Base-by-base conservation (phyloP, 2,329 filamentous ascomycete genomes). In the Chrysosporium keratinophilum region DNA sequence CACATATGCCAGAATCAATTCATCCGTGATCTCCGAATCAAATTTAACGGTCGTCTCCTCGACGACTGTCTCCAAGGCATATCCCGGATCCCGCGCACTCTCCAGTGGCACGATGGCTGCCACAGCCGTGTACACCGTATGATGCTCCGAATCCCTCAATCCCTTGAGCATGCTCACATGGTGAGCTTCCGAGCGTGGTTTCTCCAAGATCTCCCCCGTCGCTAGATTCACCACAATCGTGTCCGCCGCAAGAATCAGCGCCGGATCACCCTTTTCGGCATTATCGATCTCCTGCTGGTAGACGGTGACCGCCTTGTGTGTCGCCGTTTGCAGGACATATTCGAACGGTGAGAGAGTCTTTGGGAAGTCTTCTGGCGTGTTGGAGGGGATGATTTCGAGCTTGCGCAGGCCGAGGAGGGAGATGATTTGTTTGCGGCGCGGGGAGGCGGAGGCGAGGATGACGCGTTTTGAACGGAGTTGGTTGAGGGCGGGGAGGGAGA, bases 11-110 rank as follows among this genome's bases (percentile, higher is more conserved):
- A 88, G 75, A 56, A 97, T 83, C 60, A 95, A 79, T 56, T 95
- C 89, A 71, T 98, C 91, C 12, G 82, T 81, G 3, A 84, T 76
- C 42, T 78, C 79, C 55, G 76, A 71, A 65, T 89, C 88, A 70
- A 98, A 98, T 65, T 79, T 81, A n/a, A 98, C 93, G 57, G 77
- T 80, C 43, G 91, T 97, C 76, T 95, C 90, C 73, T 97, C 91
- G 4, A 93, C 87, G 64, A 86, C 80, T 42, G 80, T 83, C 63
- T 87, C 83, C 50, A 95, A 74, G 57, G 82, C 82, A 72, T 98
- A 98, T 0, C 93, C 93, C 0, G 93, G 93, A 65, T 88, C 82
- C 53, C 81, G 74, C 0, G 88, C 85, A 65, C 88, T 90, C 52
- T 84, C 84, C 56, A 91, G 73, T 19, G 93, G 93, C 50, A 85